A percentile compares a stretch with the other conserved stretches of the same genome.
Conservation (phyloP, 2,329 filamentous ascomycete species). For the Calonectria hongkongensis region DNA sequence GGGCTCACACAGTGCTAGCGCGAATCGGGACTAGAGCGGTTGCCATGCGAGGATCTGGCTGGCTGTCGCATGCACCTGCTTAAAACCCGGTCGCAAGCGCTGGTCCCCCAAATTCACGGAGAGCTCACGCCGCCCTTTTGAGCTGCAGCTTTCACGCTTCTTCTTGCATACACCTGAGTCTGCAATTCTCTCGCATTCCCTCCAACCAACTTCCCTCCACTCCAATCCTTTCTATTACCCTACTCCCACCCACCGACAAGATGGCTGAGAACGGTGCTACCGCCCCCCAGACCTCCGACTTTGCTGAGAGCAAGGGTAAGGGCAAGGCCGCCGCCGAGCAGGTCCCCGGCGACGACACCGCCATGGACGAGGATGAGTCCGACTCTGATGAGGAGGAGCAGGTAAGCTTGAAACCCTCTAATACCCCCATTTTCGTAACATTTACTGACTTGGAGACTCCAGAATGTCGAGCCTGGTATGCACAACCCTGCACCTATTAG, state of each 20-base stretch:
- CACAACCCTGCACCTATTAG: constrained; percentile 30
- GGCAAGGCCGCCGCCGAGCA: constrained; percentile 81
- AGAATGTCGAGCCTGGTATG: constrained; percentile 57
- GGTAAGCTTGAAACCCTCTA: constrained; percentile 50
- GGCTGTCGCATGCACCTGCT: constrained; percentile 51
- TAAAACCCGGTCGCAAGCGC: constrained; percentile 54
- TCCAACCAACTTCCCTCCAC: constrained; percentile 35
- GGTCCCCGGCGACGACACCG: constrained; percentile 71
- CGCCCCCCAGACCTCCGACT: constrained; percentile 64
- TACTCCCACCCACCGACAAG: constrained; percentile 40
- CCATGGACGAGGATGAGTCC: constrained; percentile 85
- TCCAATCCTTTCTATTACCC: constrained; percentile 20
- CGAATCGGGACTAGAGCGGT: constrained; percentile 56
- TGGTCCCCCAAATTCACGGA: constrained; percentile 44
- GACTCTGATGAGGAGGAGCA: constrained; percentile 79
- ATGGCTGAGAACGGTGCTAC: constrained; percentile 73
- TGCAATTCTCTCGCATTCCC: constrained; percentile 42
- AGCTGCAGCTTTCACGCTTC: constrained; percentile 51
- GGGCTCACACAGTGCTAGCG: constrained; percentile 34
- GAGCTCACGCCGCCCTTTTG: constrained; percentile 54
- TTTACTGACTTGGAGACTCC: constrained; percentile 51
- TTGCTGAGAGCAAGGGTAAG: constrained; percentile 85
- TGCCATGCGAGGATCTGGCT: constrained; percentile 55
- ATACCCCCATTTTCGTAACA: neutral
- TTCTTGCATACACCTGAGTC: constrained; percentile 40